These are phyloP conservation scores for Vitis cinerea DNA, from an alignment of 164 flowering plant species.

Conservation along the genomic window DNA sequence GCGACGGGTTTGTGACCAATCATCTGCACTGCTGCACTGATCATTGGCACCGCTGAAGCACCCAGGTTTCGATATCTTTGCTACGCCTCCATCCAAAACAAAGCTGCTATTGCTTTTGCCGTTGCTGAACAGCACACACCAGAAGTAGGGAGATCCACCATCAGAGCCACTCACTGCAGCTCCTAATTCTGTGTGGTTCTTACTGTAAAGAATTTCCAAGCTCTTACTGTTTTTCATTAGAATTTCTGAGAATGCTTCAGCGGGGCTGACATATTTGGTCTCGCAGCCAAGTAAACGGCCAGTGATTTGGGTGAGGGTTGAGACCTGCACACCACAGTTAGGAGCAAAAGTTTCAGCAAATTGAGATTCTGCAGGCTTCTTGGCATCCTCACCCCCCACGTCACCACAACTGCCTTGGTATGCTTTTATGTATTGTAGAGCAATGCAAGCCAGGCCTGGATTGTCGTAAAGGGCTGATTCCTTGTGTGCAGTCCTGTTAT, in stretches of 20 bases:
- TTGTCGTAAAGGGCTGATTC: constrained; percentile 52
- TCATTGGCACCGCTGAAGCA: constrained; percentile 90
- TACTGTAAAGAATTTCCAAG: constrained; percentile 58
- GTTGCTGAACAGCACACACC: constrained; percentile 87
- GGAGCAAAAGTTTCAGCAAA: constrained; percentile 86
- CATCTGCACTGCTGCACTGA: constrained; percentile 52
- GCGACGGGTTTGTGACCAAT: constrained; percentile 9
- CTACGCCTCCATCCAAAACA: constrained; percentile 49
- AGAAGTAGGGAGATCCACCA: constrained; percentile 88
- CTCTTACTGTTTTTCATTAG: constrained; percentile 52
- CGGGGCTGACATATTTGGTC: constrained; percentile 50
- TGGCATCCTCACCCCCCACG: constrained; percentile 57
- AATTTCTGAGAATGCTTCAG: constrained; percentile 66
- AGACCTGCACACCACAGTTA: constrained; percentile 61
- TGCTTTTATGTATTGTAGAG: constrained; percentile 92
- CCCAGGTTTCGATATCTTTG: constrained; percentile 63
- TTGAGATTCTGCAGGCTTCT: constrained; percentile 67
- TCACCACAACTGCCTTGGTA: constrained; percentile 72
- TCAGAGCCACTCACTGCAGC: constrained; percentile 82
- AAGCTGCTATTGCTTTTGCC: constrained; percentile 66
- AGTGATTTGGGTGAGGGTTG: constrained; percentile 62
- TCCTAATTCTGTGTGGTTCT: constrained; percentile 85
- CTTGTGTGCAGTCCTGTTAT: constrained; percentile 73
- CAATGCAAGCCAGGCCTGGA: constrained; percentile 86
- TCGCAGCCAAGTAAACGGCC: constrained; percentile 87